A percentile compares a stretch with the other conserved stretches of the same genome.
Evolutionary conservation across 2,329 filamentous ascomycete species (phyloP).

Genomic region (Penicillium sp.): DNA sequence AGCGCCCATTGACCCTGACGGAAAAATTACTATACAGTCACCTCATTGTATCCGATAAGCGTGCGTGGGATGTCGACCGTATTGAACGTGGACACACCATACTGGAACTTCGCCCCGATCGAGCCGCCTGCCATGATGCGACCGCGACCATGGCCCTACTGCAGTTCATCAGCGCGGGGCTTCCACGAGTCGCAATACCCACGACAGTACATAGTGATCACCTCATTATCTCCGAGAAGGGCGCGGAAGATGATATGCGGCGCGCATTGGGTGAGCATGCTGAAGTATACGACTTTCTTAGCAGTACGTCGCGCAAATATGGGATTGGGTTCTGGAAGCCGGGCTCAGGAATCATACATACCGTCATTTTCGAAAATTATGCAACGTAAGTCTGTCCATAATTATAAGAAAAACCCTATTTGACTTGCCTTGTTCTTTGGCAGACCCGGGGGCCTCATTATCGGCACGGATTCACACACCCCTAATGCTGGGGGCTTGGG

Average conservation of each 20-base stretch:
- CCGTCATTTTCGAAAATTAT: constrained; percentile 49
- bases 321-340: constrained; percentile 51
- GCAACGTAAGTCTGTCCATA: constrained; percentile 29
- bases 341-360: constrained; percentile 46
- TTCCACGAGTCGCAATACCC: constrained; percentile 44
- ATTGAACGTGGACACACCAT: constrained; percentile 47
- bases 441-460: constrained; percentile 84
- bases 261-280: constrained; percentile 35
- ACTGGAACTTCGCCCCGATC: constrained; percentile 43
- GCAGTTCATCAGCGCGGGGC: constrained; percentile 49
- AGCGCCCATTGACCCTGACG: constrained; percentile 41
- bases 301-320: constrained; percentile 51
- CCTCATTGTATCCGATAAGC: constrained; percentile 31
- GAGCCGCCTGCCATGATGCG: constrained; percentile 51
- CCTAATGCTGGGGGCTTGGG: constrained; percentile 93
- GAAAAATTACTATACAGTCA: constrained; percentile 50
- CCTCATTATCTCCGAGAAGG: constrained; percentile 42
- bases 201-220: constrained; percentile 50
- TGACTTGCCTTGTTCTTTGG: background rate
- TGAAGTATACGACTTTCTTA: constrained; percentile 48
- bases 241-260: constrained; percentile 35
- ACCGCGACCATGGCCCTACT: constrained; percentile 51
- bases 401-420: background rate
- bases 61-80: constrained; percentile 25
- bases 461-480: constrained; percentile 95